Evolutionary conservation across 1,284 basidiomycete genomes (phyloP), one percentile per base, ranked within the genome.

Genomic region (Ceratobasidium sp.): DNA sequence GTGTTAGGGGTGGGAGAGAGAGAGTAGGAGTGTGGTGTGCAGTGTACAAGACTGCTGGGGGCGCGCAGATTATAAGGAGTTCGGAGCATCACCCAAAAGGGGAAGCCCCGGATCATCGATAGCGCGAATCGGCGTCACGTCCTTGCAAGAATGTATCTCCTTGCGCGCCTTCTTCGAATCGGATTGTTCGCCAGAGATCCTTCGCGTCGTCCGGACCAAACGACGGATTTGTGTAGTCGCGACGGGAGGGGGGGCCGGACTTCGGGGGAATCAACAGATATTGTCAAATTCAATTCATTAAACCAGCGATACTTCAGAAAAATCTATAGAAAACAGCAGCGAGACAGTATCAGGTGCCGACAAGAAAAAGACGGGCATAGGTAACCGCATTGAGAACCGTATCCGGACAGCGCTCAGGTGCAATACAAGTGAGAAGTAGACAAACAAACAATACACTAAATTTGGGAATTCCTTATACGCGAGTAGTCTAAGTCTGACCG

Each of bases 61-160:
- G 41, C 41, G 51, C 19, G 66, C 14, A 53, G 33, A 41, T 56
- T 57, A 56, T 57, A 45, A 69, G 27, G 54, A 3, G 53, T 47
- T 27, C 53, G 66, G 54, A 48, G 53, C 7, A 65, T 45, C 36
- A 31, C 36, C 66, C 66, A 69, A 69, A 69, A 54, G 66, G 66
- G 66, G 66, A 44, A 53, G 45, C 48, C 47, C 53, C 64, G 64
- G 64, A 27, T 50, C 29, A 56, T 56, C 36, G 50, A 64, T 64
- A 17, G 41, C 62, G 36, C 60, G 11, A 4, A 53, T 54, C 66
- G 66, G 66, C 15, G 29, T 47, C 66, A n/a, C 51, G 27, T 45
- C 66, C 66, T 69, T 69, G 66, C 66, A 27, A 33, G 66, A 69
- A 57, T 53, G 31, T 69, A 69, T 69, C 66, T 57, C 64, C 65